phyloP scores from a whole-genome alignment of 2,329 filamentous ascomycete species.

The Calonectria honghensis region DNA sequence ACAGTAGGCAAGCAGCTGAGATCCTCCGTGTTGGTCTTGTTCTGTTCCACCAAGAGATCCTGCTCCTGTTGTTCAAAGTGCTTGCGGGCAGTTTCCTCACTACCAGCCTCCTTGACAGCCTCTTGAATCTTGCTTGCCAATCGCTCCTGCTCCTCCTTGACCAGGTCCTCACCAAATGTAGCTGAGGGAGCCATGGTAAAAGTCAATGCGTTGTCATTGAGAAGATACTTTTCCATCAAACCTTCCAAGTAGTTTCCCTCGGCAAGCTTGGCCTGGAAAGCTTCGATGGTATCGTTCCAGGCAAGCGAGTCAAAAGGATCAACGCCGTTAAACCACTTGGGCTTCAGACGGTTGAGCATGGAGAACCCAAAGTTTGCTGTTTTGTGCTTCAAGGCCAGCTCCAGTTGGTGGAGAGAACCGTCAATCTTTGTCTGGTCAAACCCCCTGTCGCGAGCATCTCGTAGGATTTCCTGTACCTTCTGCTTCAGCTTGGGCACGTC shows the following conservation, averaged over 20 bases:
- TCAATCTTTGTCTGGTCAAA: constrained; percentile 95
- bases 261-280: constrained; percentile 86
- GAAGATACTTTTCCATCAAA: constrained; percentile 90
- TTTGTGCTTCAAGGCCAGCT: constrained; percentile 96
- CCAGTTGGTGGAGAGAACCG: constrained; percentile 93
- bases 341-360: constrained; percentile 90
- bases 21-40: constrained; percentile 88
- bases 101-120: constrained; percentile 80
- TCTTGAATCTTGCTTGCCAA: constrained; percentile 84
- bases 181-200: constrained; percentile 96
- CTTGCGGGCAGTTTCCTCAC: constrained; percentile 81
- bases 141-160: constrained; percentile 84
- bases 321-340: constrained; percentile 95
- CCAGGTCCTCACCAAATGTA: constrained; percentile 83
- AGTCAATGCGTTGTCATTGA: constrained; percentile 89
- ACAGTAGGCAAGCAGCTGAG: constrained; percentile 92
- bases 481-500: constrained; percentile 86
- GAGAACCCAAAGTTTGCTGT: constrained; percentile 96
- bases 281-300: constrained; percentile 91
- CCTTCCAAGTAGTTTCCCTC: constrained; percentile 88
- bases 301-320: constrained; percentile 93
- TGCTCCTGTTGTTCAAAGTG: constrained; percentile 86
- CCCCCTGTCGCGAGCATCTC: constrained; percentile 81
- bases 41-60: constrained; percentile 86
- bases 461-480: constrained; percentile 83